phyloP scores from a whole-genome alignment of 495 filamentous ascomycete species.

The Aspergillus haitiensis region DNA sequence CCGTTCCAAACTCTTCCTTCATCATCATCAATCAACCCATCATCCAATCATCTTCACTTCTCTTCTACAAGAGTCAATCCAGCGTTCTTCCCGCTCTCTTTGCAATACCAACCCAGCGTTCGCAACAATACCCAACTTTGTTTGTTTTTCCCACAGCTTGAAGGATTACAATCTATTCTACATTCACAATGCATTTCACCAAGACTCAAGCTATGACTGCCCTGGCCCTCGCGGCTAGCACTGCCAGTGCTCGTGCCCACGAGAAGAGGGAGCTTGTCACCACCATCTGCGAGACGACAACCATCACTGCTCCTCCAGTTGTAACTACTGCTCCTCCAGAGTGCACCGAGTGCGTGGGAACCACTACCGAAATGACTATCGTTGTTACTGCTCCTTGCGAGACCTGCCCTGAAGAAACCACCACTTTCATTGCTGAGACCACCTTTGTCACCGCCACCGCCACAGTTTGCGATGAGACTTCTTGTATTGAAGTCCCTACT shows the following conservation, averaged over 20 bases:
- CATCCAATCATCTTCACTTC: not conserved
- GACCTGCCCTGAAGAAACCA: not conserved
- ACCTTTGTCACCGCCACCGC: slow-evolving; percentile 2
- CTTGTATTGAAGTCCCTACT: slow-evolving; percentile 7
- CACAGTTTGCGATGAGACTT: slow-evolving; percentile 4
- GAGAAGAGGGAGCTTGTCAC: slow-evolving; percentile 12
- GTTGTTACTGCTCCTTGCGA: not conserved
- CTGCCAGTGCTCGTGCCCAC: slow-evolving; percentile 17
- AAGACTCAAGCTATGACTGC: slow-evolving; percentile 18
- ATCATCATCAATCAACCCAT: not conserved
- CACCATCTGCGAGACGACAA: slow-evolving; percentile 12
- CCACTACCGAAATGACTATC: too few relatives aligned
- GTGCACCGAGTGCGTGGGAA: too few relatives aligned
- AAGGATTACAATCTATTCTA: not conserved
- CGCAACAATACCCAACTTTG: not conserved
- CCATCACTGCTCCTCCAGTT: slow-evolving; percentile 1
- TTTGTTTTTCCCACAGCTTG: not conserved
- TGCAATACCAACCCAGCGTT: not conserved
- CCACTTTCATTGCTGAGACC: slow-evolving; percentile 5
- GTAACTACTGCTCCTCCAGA: not conserved
- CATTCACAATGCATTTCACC: slow-evolving; percentile 24
- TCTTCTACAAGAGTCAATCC: not conserved
- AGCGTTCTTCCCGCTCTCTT: not conserved
- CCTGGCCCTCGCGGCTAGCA: slow-evolving; percentile 25
- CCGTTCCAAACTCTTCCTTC: not conserved